These are phyloP conservation scores for Acer campestre DNA, from an alignment of 345 rosid species.

Conservation along the genomic window DNA sequence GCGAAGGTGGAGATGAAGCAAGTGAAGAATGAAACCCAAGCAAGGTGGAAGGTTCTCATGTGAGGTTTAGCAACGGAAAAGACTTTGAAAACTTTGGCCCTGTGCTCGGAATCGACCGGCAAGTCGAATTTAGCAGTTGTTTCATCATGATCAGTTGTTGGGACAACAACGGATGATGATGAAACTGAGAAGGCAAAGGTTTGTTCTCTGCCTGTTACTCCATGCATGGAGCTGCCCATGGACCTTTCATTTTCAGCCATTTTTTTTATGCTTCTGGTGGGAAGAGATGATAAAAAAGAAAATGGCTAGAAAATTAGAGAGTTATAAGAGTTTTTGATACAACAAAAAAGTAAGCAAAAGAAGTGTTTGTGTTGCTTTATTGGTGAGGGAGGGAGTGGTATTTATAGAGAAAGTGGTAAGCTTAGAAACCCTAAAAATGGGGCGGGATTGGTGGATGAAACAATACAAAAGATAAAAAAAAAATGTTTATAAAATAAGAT, in stretches of 20 bases:
- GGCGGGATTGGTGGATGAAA: constrained; percentile 6
- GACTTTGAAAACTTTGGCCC: constrained; percentile 69
- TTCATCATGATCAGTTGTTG: constrained; percentile 49
- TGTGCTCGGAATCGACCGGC: constrained; percentile 88
- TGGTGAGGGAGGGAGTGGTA: not conserved
- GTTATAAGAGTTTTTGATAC: too few species aligned
- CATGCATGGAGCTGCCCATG: constrained; percentile 82
- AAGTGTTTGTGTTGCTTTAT: constrained; percentile 9
- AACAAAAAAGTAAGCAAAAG: not conserved
- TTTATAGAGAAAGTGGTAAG: constrained; percentile 13
- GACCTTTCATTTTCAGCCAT: constrained; percentile 54
- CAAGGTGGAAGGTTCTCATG: constrained; percentile 86
- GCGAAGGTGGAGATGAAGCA: constrained; percentile 91
- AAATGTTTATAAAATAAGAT: not conserved
- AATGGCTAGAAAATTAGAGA: not conserved
- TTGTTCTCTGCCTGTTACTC: constrained; percentile 70
- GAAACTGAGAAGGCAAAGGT: constrained; percentile 64
- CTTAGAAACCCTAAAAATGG: not conserved
- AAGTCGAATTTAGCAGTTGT: constrained; percentile 57
- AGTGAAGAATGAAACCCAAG: constrained; percentile 89
- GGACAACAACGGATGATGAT: constrained; percentile 59
- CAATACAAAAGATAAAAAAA: not conserved
- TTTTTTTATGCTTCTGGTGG: not conserved
- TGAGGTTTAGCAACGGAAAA: constrained; percentile 81
- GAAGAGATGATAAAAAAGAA: not conserved